Conservation (phyloP, 2,329 filamentous ascomycete species). For the Verticillium isaacii region DNA sequence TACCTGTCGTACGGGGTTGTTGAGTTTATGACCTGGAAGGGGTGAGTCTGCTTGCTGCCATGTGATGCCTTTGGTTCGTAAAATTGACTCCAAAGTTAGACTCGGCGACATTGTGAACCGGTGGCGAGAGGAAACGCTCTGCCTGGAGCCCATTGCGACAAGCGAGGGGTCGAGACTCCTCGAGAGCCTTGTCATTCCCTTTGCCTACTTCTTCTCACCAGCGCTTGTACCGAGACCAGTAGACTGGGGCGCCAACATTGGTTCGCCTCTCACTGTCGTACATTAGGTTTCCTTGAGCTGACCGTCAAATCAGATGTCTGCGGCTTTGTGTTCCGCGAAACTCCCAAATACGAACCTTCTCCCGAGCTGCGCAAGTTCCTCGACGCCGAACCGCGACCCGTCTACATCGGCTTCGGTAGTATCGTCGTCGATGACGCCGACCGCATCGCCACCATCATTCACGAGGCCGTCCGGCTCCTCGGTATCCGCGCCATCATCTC, state of each 20-base stretch:
- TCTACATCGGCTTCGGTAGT: conserved; percentile 10
- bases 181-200: conserved; percentile 62
- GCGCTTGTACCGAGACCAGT: conserved; percentile 60
- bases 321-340: conserved; percentile 62
- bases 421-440: conserved; percentile 4
- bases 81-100: not conserved
- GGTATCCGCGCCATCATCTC: conserved; percentile 10
- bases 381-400: conserved; percentile 44
- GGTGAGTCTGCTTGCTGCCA: conserved; percentile 23
- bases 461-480: conserved; percentile 5
- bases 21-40: conserved; percentile 75
- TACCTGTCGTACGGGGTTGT: conserved; percentile 68
- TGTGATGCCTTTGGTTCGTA: no score
- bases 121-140: conserved; percentile 64
- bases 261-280: no score
- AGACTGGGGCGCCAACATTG: conserved; percentile 61
- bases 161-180: conserved; percentile 71
- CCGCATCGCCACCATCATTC: conserved; percentile 7
- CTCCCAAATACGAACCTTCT: conserved; percentile 49
- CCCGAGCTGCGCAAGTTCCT: conserved; percentile 52
- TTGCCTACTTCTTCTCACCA: conserved; percentile 75
- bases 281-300: no score
- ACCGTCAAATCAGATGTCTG: conserved; percentile 41
- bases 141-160: conserved; percentile 62
- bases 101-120: conserved; percentile 80